A percentile compares a stretch with the other conserved stretches of the same genome.
These are phyloP conservation scores for Coniferiporia weirii DNA, from an alignment of 1,284 basidiomycete genomes.

Conservation along the genomic window DNA sequence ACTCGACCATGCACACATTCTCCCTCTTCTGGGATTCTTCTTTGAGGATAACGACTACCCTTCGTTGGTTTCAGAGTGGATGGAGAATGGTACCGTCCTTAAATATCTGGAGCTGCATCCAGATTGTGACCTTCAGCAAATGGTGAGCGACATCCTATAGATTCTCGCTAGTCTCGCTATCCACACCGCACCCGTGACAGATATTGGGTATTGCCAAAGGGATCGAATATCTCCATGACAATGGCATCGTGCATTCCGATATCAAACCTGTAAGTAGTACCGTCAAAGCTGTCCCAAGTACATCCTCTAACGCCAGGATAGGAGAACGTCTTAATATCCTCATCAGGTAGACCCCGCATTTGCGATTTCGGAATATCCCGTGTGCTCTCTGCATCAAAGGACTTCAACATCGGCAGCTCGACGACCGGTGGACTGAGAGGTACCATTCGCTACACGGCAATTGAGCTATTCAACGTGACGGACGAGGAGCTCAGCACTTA, in stretches of 20 bases:
- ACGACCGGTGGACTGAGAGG: neutral
- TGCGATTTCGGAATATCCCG: conserved; percentile 12
- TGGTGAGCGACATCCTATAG: neutral
- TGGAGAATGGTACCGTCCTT: neutral
- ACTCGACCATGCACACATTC: neutral
- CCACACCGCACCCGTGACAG: neutral
- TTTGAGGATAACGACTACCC: neutral
- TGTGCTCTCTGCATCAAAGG: neutral
- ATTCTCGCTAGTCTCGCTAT: too few species aligned
- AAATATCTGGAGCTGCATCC: neutral
- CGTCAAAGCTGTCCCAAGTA: too few species aligned
- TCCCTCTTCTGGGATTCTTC: neutral
- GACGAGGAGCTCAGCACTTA: neutral
- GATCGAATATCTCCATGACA: neutral
- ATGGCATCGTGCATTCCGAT: conserved; percentile 5
- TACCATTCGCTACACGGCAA: neutral
- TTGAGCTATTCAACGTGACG: neutral
- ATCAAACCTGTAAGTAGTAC: conserved; percentile 7
- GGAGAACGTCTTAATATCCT: conserved; percentile 2
- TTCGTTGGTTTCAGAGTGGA: neutral
- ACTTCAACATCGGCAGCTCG: neutral
- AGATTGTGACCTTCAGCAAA: neutral
- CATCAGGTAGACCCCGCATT: neutral
- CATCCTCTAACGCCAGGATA: too few species aligned
- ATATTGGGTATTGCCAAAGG: neutral